A percentile compares a stretch with the other conserved stretches of the same genome.
Evolutionary conservation across 768 basidiomycete genomes (phyloP).

Genomic region (Rhodosporidiobolus sp.): DNA sequence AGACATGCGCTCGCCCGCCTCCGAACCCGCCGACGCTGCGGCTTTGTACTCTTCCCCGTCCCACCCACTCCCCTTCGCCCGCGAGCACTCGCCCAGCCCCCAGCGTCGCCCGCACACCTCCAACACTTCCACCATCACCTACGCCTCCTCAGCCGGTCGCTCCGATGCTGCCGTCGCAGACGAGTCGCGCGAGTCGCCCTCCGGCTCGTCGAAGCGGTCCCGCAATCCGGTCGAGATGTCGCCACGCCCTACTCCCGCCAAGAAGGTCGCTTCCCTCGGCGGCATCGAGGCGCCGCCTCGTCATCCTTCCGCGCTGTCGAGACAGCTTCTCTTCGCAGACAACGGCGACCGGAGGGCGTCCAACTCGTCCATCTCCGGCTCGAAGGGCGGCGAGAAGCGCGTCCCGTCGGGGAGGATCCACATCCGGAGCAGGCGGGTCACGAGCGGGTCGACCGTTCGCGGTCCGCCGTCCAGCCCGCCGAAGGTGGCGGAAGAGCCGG

Average conservation of each 20-base stretch:
- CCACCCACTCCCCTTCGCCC: constrained; percentile 10
- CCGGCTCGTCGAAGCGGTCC: constrained; percentile 16
- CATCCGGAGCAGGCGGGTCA: constrained; percentile 14
- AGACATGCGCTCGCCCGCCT: constrained; percentile 19
- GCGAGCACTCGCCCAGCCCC: constrained; percentile 8
- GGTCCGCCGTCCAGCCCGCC: constrained; percentile 24
- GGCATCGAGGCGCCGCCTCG: not conserved
- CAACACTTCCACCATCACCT: not conserved
- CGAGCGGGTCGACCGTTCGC: constrained; percentile 25
- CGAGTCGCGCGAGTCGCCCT: not conserved
- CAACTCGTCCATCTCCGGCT: not conserved
- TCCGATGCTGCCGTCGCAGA: not conserved
- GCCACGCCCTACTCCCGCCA: constrained; percentile 29
- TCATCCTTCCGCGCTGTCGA: constrained; percentile 4
- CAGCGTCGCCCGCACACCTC: constrained; percentile 12
- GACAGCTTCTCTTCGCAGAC: constrained; percentile 7
- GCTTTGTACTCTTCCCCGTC: not conserved
- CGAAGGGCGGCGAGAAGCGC: not conserved
- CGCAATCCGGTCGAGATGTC: constrained; percentile 23
- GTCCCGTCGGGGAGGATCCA: constrained; percentile 9
- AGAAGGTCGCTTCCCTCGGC: constrained; percentile 28
- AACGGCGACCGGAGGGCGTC: not conserved
- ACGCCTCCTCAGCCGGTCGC: not conserved
- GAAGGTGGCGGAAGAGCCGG: not conserved
- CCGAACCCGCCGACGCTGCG: not conserved